phyloP scores from a whole-genome alignment of 2,329 filamentous ascomycete species.

The Stagonosporopsis tanaceti region DNA sequence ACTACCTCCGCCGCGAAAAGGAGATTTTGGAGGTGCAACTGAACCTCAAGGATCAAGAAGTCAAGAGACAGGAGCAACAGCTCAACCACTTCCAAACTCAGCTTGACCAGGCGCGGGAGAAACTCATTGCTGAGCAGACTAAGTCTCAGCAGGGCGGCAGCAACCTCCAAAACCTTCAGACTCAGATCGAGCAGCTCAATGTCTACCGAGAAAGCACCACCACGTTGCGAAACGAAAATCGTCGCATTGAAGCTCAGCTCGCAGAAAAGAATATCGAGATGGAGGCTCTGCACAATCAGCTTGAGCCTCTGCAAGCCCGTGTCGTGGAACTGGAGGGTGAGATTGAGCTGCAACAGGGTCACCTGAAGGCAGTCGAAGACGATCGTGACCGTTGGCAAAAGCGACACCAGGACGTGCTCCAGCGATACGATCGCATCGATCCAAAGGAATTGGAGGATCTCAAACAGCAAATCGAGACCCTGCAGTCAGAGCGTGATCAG shows the following conservation, averaged over 20 bases:
- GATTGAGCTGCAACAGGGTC: conserved; percentile 81
- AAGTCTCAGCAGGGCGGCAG: conserved; percentile 77
- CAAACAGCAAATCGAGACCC: conserved; percentile 73
- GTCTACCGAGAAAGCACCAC: conserved; percentile 94
- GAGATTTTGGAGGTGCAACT: conserved; percentile 98
- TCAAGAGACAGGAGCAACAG: conserved; percentile 88
- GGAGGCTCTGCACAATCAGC: conserved; percentile 74
- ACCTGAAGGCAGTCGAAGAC: conserved; percentile 86
- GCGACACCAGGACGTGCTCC: conserved; percentile 92
- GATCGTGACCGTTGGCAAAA: conserved; percentile 96
- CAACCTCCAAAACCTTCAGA: conserved; percentile 88
- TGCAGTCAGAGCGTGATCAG: conserved; percentile 62
- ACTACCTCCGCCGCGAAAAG: conserved; percentile 91
- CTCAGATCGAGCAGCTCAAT: conserved; percentile 94
- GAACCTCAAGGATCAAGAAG: conserved; percentile 86
- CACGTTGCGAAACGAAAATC: conserved; percentile 85
- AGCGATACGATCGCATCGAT: conserved; percentile 94
- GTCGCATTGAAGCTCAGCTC: conserved; percentile 78
- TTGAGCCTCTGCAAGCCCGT: conserved; percentile 82
- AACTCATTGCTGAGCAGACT: conserved; percentile 85
- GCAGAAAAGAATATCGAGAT: conserved; percentile 77
- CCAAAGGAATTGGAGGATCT: conserved; percentile 90
- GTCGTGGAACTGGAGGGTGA: conserved; percentile 85
- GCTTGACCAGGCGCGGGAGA: conserved; percentile 86
- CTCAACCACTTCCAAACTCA: conserved; percentile 86